Evolutionary conservation across 768 basidiomycete species (phyloP), one percentile per base, ranked within the genome.

Genomic region (Crucibulum laeve): DNA sequence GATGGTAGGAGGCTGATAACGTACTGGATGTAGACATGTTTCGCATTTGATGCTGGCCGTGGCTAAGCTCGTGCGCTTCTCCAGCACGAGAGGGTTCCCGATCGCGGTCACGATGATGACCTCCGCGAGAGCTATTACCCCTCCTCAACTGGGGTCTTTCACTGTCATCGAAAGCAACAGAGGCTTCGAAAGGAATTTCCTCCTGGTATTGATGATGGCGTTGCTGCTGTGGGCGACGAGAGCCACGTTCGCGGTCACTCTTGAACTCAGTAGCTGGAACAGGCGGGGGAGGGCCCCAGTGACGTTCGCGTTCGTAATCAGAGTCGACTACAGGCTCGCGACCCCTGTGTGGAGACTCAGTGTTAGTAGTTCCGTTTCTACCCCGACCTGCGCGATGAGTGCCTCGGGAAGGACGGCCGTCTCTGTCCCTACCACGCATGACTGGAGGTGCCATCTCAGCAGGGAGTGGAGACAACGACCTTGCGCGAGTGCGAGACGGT

Each of bases 1-100:
- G 61, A 61, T 52, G 49, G 57, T 59, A 72, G 63, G 72, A 77
- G 70, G 76, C 73, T 68, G 74, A 78, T 65, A 79, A 80, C 77
- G 79, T 80, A 80, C 79, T 79, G 61, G 70, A 60, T 67, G 70
- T 51, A 54, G 67, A 58, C 61, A 64, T 61, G 62, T 56, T 61
- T 58, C 56, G 56, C 46, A 53, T 57, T 49, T 63, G 62, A 48
- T 55, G 14, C 19, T 37, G 35, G 35, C 35, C 19, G 10, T 11
- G 15, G 28, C 15, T 32, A 11, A 32, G 15, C 11, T n/a, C n/a
- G 60, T 60, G 40, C 54, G 60, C 45, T 53, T 46, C 32, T 63
- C 59, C 26, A 49, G 22, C 25, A 41, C 51, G 39, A 51, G 60
- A 40, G 52, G 40, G 14, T n/a, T 32, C 28, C 28, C 11, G 15